Evolutionary conservation across 2,329 filamentous ascomycete species (phyloP), one percentile per base, ranked within the genome.

Genomic region (Penicillium janthinellum): DNA sequence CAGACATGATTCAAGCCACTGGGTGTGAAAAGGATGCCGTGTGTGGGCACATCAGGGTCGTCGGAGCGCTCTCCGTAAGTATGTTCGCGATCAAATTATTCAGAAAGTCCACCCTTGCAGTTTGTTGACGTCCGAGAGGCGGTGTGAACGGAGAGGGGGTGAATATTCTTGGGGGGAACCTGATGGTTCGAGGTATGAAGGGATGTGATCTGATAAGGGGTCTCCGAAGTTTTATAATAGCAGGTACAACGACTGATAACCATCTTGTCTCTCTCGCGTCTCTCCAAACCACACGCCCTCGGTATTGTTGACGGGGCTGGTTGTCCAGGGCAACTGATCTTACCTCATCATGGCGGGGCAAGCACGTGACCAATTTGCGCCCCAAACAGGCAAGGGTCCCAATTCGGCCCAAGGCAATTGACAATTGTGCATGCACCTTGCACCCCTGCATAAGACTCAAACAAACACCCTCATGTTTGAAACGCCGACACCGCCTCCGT

Each of bases 1-100:
- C 62, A 38, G 70, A 70, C 73, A 72, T 74, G 17, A 28, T 68
- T 38, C 38, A n/a, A 52, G 22, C 12, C n/a, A 20, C 25, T 20
- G 20, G 35, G 1, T 38, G 25, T 54, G 31, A 17, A 49, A 47
- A 45, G 41, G 22, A n/a, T 35, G n/a, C 14, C 22, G 12, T 35
- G 49, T 57, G 60, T 48, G 12, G 44, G 31, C 8, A 20, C 63
- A 65, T 64, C 10, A 31, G 20, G 28, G 38, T 50, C 5, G 14
- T 34, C 41, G 28, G 15, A 41, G 28, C 7, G 6, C 28, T 31
- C 28, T 8, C 6, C 28, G 28, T 6, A 31, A 31, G 1, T 31
- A 49, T 38, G 22, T 41, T 39, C 20, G 39, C 28, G 39, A 25
- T 57, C 44, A 31, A 22, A 10, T 39, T 31, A 14, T 42, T 48